Conservation (phyloP, 2,329 filamentous ascomycete species). For the Colletotrichum sp. region DNA sequence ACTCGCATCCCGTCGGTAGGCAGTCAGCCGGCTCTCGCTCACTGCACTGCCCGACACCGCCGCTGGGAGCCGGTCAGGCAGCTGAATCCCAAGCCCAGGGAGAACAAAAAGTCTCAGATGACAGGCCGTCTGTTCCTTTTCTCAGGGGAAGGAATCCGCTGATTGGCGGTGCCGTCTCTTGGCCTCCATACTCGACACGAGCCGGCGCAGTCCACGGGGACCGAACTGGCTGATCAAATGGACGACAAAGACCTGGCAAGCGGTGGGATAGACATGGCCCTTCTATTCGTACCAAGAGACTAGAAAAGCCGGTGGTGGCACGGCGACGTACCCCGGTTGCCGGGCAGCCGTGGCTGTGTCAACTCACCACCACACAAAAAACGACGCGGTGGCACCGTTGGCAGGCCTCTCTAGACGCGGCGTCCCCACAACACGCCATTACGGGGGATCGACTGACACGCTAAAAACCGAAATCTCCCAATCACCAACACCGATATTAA, state of each 20-base stretch:
- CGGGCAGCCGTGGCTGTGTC: constrained; percentile 1
- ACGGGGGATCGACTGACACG: not conserved
- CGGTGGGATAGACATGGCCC: not conserved
- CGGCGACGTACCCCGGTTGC: constrained; percentile 2
- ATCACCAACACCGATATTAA: not conserved
- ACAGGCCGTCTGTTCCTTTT: not conserved
- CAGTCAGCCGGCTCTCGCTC: not conserved
- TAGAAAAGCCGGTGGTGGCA: not conserved
- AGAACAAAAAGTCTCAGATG: not conserved
- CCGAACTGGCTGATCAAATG: not conserved
- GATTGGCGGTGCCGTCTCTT: not conserved
- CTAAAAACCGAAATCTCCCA: not conserved
- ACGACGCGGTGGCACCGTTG: not conserved
- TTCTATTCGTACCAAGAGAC: not conserved
- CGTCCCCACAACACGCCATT: not conserved
- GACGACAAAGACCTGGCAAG: not conserved
- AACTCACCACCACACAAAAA: not conserved
- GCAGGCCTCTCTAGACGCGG: not conserved
- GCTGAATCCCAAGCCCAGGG: not conserved
- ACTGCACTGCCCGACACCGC: not conserved
- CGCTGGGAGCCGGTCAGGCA: not conserved
- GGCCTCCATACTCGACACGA: not conserved
- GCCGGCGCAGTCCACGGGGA: not conserved
- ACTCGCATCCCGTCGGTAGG: not conserved
- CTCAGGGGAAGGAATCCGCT: not conserved